Base-by-base conservation (phyloP, 495 filamentous ascomycete genomes). In the Aspergillus steynii region DNA sequence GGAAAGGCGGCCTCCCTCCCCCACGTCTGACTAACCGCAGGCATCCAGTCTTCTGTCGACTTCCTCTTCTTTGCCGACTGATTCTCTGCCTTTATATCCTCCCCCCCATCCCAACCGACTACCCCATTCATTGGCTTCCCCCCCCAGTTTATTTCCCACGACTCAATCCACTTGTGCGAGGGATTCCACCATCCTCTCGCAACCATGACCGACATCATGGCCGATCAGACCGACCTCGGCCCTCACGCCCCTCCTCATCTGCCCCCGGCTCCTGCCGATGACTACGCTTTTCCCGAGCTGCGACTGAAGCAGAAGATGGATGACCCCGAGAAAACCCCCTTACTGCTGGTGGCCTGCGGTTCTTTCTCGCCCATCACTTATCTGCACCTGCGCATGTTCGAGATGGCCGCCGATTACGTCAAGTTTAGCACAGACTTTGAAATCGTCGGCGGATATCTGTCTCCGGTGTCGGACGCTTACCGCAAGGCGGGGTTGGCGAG, bases 331-430 rank as follows among this genome's bases (percentile, higher is more conserved):
- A 92, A 89, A 76, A 94, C 82, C 1, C 92, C 92, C 0, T 76
- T 96, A 5, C 84, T 95, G 12, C 82, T 97, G 47, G 89, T 98
- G 47, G 90, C 92, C 42, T 97, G 93, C 73, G 94, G 94, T 46
- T 94, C 90, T 51, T 97, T 96, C 77, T 91, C 86, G 3, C 93
- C 91, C 20, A 76, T 78, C 58, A 96, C 91, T 29, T 92, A 88
- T 73, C 84, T 97, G 32, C 92, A 97, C 71, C 81, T 97, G 56
- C 90, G 92, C 70, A 94, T 97, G 92, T 96, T 96, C 69, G 93
- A 96, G 65, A 91, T 94, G 88, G 91, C 91, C 2, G 83, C 85
- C 66, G 90, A 94, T 78, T 91, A 88, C 74, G 87, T 86, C 64
- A 85, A 86, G 55, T 87, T 93, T 74, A 90, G 88, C 76, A 92